Evolutionary conservation across 192 early-diverging fungal species (phyloP).

Genomic region (Funneliformis mosseae): DNA sequence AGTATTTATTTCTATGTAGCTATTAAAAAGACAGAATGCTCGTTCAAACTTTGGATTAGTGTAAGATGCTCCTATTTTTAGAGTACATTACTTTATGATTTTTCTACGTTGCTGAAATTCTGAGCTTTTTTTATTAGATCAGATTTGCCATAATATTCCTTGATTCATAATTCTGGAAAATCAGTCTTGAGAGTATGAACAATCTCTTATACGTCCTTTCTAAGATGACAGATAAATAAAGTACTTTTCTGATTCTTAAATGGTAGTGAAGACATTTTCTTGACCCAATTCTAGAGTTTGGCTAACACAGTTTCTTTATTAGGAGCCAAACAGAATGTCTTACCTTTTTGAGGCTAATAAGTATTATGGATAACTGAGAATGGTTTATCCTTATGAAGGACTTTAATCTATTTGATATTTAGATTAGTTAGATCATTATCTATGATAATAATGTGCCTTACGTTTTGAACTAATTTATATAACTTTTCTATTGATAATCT

Average conservation of each 20-base stretch:
- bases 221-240: not conserved
- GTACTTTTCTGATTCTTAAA: not conserved
- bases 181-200: not conserved
- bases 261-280: slow-evolving; percentile 15
- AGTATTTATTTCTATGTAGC: not conserved
- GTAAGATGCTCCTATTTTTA: not conserved
- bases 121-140: no score
- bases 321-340: not conserved
- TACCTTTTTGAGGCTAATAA: no score
- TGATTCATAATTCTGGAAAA: no score
- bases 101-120: not conserved
- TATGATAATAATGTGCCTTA: no score
- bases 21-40: not conserved
- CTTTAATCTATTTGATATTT: not conserved
- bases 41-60: slow-evolving; percentile 26
- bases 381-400: not conserved
- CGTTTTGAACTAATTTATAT: no score
- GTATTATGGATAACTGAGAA: no score
- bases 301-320: slow-evolving; percentile 20
- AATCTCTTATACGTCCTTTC: not conserved
- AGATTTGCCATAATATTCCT: no score
- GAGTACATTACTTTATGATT: not conserved
- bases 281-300: slow-evolving; percentile 10
- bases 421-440: not conserved
- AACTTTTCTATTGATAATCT: no score